Evolutionary conservation across 2,329 filamentous ascomycete species (phyloP), one percentile per base, ranked within the genome.

Genomic region (Hypocreales sp.): DNA sequence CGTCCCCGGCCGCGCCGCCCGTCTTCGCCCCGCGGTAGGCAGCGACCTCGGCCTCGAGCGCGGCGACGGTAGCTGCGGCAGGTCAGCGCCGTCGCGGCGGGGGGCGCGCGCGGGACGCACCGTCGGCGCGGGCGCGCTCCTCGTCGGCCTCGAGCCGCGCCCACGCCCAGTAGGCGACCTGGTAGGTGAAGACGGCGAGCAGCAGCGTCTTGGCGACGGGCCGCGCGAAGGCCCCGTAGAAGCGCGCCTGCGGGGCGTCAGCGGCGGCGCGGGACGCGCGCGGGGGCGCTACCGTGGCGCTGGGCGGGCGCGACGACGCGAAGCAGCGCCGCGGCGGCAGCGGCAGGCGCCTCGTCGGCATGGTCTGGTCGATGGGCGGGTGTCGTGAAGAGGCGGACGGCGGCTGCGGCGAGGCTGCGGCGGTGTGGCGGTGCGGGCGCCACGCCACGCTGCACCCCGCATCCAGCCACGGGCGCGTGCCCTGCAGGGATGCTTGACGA

Each of bases 221-320:
- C 2, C 77, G 64, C 21, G 73, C 71, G 45, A 83, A 84, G 10
- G 70, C 72, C 45, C 71, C 75, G 60, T 83, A 87, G 55, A 86
- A 86, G 25, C 63, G 58, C 26, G 67, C 53, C 68, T 79, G 39
- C 7, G 7, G 10, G n/a, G n/a, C n/a, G n/a, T n/a, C n/a, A n/a
- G 73, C 71, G 45, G 83, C 83, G 10, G 70, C 72, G 44, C 71
- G 75, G 60, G 83, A 87, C 55, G 86, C 86, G 25, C 63, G 58
- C 26, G 67, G 53, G 68, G 79, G 39, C 7, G 7, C 7, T 7
- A 31, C 29, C 25, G 29, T 27, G 4, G 29, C 11, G 26, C 22
- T 31, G 11, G 29, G 25, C 29, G 25, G 29, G 18, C 22, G 20
- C 2, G 25, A 10, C 8, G 25, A 25, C 4, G 26, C 29, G 13